Conservation (phyloP, 2,329 filamentous ascomycete genomes). For the Alternaria triticina region DNA sequence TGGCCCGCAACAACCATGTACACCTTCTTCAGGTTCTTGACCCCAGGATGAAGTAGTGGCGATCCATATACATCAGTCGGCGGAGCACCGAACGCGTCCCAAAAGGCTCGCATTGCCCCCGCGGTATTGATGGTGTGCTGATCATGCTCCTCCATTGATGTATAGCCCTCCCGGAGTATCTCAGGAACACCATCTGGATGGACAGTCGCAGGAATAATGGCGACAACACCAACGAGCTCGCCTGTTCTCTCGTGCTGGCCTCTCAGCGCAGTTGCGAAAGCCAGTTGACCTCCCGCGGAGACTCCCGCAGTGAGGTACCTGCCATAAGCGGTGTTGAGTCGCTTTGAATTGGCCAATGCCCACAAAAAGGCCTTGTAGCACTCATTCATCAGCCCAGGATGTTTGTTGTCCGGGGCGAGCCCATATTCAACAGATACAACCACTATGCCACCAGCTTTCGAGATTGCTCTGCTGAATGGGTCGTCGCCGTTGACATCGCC, state of each 20-base stretch:
- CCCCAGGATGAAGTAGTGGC: slow-evolving; percentile 37
- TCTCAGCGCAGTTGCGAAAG: slow-evolving; percentile 46
- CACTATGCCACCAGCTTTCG: slow-evolving; percentile 31
- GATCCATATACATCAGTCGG: slow-evolving; percentile 42
- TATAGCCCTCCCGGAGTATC: slow-evolving; percentile 43
- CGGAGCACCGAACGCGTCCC: slow-evolving; percentile 42
- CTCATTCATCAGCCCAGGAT: slow-evolving; percentile 44
- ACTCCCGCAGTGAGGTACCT: slow-evolving; percentile 47
- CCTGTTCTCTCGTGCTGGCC: slow-evolving; percentile 46
- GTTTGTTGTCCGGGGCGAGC: slow-evolving; percentile 44
- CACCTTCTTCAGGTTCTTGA: slow-evolving; percentile 40
- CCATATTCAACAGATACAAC: slow-evolving; percentile 47
- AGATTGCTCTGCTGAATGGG: slow-evolving; percentile 31
- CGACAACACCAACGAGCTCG: slow-evolving; percentile 49
- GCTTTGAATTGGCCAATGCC: slow-evolving; percentile 36
- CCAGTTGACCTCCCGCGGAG: slow-evolving; percentile 50
- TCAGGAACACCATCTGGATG: slow-evolving; percentile 48
- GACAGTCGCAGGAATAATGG: slow-evolving; percentile 46
- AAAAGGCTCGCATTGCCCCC: slow-evolving; percentile 44
- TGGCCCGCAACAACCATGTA: slow-evolving; percentile 40
- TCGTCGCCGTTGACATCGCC: slow-evolving; percentile 46
- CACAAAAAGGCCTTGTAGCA: slow-evolving; percentile 44
- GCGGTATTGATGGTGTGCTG: slow-evolving; percentile 46
- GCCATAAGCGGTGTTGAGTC: slow-evolving; percentile 27
- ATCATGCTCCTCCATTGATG: slow-evolving; percentile 46